Base-by-base conservation (phyloP, 1,284 basidiomycete genomes). In the Ceratobasidium sp. region DNA sequence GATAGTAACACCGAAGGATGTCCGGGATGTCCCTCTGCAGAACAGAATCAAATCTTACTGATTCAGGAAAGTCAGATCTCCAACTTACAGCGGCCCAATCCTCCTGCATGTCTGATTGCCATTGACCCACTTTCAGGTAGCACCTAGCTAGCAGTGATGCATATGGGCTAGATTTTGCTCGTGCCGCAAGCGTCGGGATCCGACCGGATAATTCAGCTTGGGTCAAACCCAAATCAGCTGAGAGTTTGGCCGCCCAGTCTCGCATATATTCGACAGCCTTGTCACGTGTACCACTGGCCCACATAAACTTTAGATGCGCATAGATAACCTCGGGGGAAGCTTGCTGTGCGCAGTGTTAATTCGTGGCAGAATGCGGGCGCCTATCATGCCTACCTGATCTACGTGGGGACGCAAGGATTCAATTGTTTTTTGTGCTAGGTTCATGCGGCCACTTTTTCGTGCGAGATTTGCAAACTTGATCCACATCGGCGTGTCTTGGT, bases 301-400 rank as follows among this genome's bases (percentile, higher is more conserved):
- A 99, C 83, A 94, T 93, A 77, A 90, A 97, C 77, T 98, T 97
- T 73, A 98, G 83, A 75, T 97, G 95, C 1, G 97, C 93, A 76
- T 99, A 99, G 42, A 99, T 94, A 71, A 99, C 96, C 73, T 94
- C 89, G 1, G 96, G 96, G 5, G 97, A 94, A 0, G 93, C 95
- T 75, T 92, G 88, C 30, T 54, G 11, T 14, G 52, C 57, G 46
- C 56, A 42, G 46, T 19, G 46, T n/a, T 23, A 41, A 54, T 29
- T 25, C 39, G 9, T 14, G 66, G 64, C 66, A 25, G 74, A 71
- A 41, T 70, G 71, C 59, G 49, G 73, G 73, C 60, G 73, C 75
- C 71, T 75, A 80, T 80, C 71, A 89, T 83, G 25, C 87, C 86
- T 41, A 96, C 62, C 30, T 67, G 62, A 39, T 56, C 62, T n/a